Conservation (phyloP, 1,284 basidiomycete species). For the Dichomitus squalens region DNA sequence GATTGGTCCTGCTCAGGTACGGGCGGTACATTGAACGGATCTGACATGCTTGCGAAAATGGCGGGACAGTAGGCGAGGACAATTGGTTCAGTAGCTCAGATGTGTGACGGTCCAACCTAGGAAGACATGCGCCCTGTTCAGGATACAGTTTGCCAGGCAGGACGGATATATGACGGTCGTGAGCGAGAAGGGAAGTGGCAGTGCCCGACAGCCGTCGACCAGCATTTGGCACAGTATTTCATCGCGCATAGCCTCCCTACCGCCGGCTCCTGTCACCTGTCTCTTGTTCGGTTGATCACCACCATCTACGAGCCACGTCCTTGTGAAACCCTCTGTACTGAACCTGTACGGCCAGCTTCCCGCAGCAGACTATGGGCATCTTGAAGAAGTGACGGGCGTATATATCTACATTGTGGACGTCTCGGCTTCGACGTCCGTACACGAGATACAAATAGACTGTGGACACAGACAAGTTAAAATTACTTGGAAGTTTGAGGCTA, state of each 20-base stretch:
- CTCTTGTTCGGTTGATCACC: too few relatives aligned
- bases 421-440: too few relatives aligned
- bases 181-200: conserved; percentile 1
- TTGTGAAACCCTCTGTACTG: too few relatives aligned
- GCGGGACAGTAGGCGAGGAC: neutral
- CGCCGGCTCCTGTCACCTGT: neutral
- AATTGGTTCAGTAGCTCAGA: neutral
- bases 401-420: too few relatives aligned
- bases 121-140: neutral
- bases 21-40: conserved; percentile 25
- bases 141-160: neutral
- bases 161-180: neutral
- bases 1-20: conserved; percentile 57
- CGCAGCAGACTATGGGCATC: too few relatives aligned
- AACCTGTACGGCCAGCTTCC: too few relatives aligned
- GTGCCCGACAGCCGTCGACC: neutral
- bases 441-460: too few relatives aligned
- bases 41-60: conserved; percentile 24
- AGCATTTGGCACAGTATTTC: neutral
- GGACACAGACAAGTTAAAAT: too few relatives aligned
- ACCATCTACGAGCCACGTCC: neutral
- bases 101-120: neutral
- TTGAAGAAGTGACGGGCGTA: too few relatives aligned
- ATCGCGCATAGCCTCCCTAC: neutral
- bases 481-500: too few relatives aligned